A percentile compares a stretch with the other conserved stretches of the same genome.
These are phyloP conservation scores for Kwoniella heveanensis DNA, from an alignment of 768 basidiomycete genomes.

Conservation along the genomic window DNA sequence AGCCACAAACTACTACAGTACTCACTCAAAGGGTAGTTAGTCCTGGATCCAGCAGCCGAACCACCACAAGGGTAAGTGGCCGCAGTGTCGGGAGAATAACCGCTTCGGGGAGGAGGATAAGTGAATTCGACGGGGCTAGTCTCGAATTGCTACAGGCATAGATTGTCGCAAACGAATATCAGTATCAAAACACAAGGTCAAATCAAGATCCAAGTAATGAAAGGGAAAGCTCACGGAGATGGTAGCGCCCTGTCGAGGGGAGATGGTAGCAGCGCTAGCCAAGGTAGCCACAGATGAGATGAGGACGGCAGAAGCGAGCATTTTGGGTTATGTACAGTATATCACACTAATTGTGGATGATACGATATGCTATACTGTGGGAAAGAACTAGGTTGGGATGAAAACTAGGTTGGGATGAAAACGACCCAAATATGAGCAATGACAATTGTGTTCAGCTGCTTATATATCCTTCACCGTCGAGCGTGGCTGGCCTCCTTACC, in stretches of 20 bases:
- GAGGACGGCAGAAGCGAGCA: conserved; percentile 9
- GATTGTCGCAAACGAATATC: too few relatives aligned
- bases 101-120: conserved; percentile 21
- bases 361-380: too few relatives aligned
- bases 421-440: too few relatives aligned
- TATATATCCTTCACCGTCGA: too few relatives aligned
- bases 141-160: conserved; percentile 15
- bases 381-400: too few relatives aligned
- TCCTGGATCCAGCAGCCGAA: conserved; percentile 7
- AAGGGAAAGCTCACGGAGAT: conserved; percentile 19
- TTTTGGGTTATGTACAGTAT: too few relatives aligned
- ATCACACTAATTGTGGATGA: too few relatives aligned
- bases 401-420: too few relatives aligned
- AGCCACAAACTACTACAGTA: conserved; percentile 5
- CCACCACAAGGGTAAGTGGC: conserved; percentile 29
- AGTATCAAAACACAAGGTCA: too few relatives aligned
- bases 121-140: conserved; percentile 11
- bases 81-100: conserved; percentile 22
- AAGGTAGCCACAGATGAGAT: neutral
- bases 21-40: conserved; percentile 28
- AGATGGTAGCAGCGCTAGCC: conserved; percentile 3
- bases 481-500: too few relatives aligned
- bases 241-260: conserved; percentile 3
- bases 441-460: too few relatives aligned
- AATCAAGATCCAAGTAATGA: too few relatives aligned